phyloP scores from a whole-genome alignment of 1,284 basidiomycete species.

The Tilletia indica region DNA sequence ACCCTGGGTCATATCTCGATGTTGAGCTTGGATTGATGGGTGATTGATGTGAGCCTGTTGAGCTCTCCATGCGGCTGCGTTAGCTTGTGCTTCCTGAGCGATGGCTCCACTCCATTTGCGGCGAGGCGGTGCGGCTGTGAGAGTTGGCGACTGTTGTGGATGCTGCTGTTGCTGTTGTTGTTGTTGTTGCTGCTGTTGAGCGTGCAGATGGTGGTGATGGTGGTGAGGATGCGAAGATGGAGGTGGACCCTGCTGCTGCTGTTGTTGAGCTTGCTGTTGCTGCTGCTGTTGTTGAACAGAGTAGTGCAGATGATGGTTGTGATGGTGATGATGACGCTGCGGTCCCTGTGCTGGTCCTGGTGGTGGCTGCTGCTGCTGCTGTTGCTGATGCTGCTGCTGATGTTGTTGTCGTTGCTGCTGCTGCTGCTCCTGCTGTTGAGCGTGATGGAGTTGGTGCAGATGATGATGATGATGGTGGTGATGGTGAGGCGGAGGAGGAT shows the following conservation, averaged over 20 bases:
- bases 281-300: neutral
- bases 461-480: neutral
- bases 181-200: slow-evolving; percentile 24
- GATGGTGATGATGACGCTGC: neutral
- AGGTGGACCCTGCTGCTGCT: slow-evolving; percentile 19
- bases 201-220: slow-evolving; percentile 25
- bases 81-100: slow-evolving; percentile 30
- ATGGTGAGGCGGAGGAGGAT: too few species aligned
- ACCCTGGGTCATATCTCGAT: slow-evolving; percentile 7
- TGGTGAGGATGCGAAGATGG: neutral
- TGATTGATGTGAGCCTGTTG: slow-evolving; percentile 18
- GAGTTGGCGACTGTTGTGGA: neutral
- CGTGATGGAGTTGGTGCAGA: neutral
- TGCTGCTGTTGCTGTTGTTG: slow-evolving; percentile 23
- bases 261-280: neutral
- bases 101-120: slow-evolving; percentile 44
- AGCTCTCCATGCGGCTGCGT: slow-evolving; percentile 22
- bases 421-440: neutral
- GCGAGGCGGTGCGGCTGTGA: slow-evolving; percentile 23
- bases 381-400: slow-evolving; percentile 6
- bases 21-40: slow-evolving; percentile 14
- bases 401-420: neutral
- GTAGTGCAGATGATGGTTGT: neutral
- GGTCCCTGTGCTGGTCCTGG: neutral
- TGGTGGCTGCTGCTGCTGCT: neutral